These are phyloP conservation scores for Neofusicoccum umdonicola DNA, from an alignment of 2,329 filamentous ascomycete species.

Conservation along the genomic window DNA sequence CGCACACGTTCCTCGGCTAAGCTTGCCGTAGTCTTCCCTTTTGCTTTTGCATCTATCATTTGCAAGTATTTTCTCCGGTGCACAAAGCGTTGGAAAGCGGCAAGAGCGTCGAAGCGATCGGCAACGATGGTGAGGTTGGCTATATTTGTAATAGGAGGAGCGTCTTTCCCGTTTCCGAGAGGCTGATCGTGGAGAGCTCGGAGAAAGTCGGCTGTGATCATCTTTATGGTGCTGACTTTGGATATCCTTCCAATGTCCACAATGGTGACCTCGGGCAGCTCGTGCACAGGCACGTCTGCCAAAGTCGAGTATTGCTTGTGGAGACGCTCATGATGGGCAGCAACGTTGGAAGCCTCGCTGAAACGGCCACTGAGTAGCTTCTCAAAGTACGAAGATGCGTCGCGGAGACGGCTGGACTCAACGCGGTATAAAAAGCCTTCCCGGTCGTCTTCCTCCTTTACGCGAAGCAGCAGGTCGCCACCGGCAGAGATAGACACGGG, in stretches of 20 bases:
- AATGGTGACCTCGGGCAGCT: slow-evolving; percentile 65
- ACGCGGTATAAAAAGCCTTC: slow-evolving; percentile 62
- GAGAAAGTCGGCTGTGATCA: slow-evolving; percentile 66
- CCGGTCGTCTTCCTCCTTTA: slow-evolving; percentile 62
- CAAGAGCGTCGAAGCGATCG: slow-evolving; percentile 68
- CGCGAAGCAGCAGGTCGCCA: slow-evolving; percentile 66
- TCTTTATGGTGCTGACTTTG: slow-evolving; percentile 57
- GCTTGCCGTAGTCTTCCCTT: slow-evolving; percentile 38
- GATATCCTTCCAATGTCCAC: slow-evolving; percentile 69
- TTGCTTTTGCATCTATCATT: slow-evolving; percentile 43
- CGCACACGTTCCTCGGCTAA: slow-evolving; percentile 64
- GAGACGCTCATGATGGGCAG: slow-evolving; percentile 52
- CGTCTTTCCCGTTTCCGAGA: slow-evolving; percentile 31
- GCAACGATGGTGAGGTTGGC: slow-evolving; percentile 68
- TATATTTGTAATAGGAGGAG: slow-evolving; percentile 59
- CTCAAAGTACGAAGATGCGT: slow-evolving; percentile 67
- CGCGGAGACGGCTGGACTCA: slow-evolving; percentile 54
- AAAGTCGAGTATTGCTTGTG: slow-evolving; percentile 48
- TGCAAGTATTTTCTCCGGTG: slow-evolving; percentile 44
- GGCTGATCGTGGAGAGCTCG: slow-evolving; percentile 62
- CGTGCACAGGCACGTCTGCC: slow-evolving; percentile 46
- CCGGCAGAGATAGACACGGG: slow-evolving; percentile 53
- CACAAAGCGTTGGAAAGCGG: slow-evolving; percentile 55
- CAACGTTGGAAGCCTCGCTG: slow-evolving; percentile 59
- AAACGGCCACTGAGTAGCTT: slow-evolving; percentile 66